These are phyloP conservation scores for Sclerospora graminicola DNA, from an alignment of 352 stramenopile species.

Conservation along the genomic window DNA sequence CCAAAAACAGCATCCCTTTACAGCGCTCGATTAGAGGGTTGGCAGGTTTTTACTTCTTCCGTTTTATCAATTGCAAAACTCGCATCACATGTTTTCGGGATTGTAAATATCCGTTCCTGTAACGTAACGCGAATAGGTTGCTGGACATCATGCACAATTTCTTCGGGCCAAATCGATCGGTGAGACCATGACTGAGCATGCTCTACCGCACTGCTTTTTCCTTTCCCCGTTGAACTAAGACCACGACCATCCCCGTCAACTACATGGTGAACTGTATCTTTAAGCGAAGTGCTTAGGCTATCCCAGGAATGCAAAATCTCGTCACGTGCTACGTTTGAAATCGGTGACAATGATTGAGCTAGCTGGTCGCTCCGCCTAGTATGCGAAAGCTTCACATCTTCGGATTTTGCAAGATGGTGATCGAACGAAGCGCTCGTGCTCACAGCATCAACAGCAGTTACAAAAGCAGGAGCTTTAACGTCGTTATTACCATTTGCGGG, in stretches of 20 bases:
- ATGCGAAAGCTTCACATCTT: neutral
- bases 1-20: neutral
- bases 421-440: neutral
- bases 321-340: neutral
- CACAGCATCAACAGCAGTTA: neutral
- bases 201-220: neutral
- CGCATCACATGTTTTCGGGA: too few relatives aligned
- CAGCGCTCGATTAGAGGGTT: neutral
- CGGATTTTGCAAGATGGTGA: neutral
- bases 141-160: neutral
- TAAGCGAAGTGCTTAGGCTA: neutral
- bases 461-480: neutral
- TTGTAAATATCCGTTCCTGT: too few relatives aligned
- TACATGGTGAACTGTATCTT: neutral
- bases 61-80: neutral
- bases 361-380: conserved; percentile 3
- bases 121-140: neutral
- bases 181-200: neutral
- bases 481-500: neutral
- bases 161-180: neutral
- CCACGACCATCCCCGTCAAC: neutral
- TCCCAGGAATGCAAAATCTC: neutral
- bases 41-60: conserved; percentile 1
- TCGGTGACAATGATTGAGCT: conserved; percentile 1
- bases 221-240: neutral